Conservation (phyloP, 169 alveolate species). For the Babesia bigemina region DNA sequence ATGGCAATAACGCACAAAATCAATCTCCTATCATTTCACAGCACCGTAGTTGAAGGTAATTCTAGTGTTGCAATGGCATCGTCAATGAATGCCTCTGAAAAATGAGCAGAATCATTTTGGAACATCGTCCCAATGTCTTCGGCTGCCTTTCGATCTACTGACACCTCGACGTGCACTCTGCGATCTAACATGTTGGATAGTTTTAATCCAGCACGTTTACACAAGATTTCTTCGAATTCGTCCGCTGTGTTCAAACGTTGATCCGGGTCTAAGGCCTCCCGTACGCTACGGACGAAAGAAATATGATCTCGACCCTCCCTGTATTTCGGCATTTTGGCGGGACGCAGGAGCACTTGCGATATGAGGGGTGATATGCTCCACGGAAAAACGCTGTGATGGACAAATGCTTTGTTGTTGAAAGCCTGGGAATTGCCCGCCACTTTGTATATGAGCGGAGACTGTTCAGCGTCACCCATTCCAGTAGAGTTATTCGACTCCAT, state of each 20-base stretch:
- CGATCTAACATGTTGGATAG: not conserved
- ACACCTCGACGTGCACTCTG: constrained; percentile 18
- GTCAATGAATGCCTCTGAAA: constrained; percentile 22
- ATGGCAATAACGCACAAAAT: too few relatives aligned
- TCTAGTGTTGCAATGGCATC: constrained; percentile 15
- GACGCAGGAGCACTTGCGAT: constrained; percentile 63
- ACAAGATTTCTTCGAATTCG: constrained; percentile 17
- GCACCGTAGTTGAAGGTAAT: not conserved
- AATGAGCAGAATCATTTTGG: not conserved
- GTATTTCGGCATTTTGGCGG: constrained; percentile 69
- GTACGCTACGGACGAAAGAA: constrained; percentile 47
- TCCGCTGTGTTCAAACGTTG: not conserved
- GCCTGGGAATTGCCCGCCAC: constrained; percentile 82
- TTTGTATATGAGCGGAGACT: constrained; percentile 32
- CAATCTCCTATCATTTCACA: not conserved
- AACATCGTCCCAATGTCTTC: constrained; percentile 2
- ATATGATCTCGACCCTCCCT: constrained; percentile 68
- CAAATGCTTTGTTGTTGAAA: constrained; percentile 68
- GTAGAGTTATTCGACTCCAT: constrained; percentile 3
- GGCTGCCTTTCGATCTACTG: not conserved
- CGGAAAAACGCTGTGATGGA: constrained; percentile 75
- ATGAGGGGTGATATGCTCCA: constrained; percentile 72
- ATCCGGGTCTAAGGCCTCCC: constrained; percentile 18
- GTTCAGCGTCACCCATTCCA: constrained; percentile 26
- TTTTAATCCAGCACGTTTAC: not conserved